A percentile compares a stretch with the other conserved stretches of the same genome.
phyloP scores from a whole-genome alignment of 129 eudicot species.

The Escallonia herrerae region DNA sequence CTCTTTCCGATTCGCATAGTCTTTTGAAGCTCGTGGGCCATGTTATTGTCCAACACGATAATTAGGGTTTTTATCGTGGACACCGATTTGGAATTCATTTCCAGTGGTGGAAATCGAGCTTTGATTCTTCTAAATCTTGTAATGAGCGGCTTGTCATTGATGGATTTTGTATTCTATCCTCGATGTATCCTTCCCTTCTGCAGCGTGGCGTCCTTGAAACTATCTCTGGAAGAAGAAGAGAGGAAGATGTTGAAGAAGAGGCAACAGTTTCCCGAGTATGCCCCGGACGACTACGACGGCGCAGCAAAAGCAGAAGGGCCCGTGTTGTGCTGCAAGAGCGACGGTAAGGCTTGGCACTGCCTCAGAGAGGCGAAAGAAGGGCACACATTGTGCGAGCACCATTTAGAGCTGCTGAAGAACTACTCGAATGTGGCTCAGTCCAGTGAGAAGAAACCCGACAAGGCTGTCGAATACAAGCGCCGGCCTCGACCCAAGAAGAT shows the following conservation, averaged over 20 bases:
- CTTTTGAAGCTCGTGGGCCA: neutral
- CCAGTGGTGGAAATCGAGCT: too few species aligned
- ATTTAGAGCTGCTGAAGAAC: conserved; percentile 17
- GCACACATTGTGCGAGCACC: conserved; percentile 36
- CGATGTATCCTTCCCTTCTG: neutral
- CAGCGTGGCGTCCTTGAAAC: conserved; percentile 2
- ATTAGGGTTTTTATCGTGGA: conserved; percentile 9
- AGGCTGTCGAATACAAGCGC: neutral
- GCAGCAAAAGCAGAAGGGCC: conserved; percentile 9
- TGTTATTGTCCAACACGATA: neutral
- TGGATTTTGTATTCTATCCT: too few species aligned
- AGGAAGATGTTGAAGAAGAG: too few species aligned
- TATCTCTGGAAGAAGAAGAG: neutral
- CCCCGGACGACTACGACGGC: neutral
- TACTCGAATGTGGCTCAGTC: conserved; percentile 13
- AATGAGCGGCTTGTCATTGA: too few species aligned
- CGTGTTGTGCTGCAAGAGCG: conserved; percentile 31
- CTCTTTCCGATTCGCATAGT: neutral
- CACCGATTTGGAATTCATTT: neutral
- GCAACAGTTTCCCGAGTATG: too few species aligned
- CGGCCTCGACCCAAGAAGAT: conserved; percentile 26
- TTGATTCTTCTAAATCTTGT: too few species aligned
- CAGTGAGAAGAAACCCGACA: neutral
- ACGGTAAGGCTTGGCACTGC: conserved; percentile 60
- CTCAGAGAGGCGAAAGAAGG: conserved; percentile 32